A percentile compares a stretch with the other conserved stretches of the same genome.
These are phyloP conservation scores for Candida endomychidarum DNA, from an alignment of 805 yeast genomes.

Conservation along the genomic window DNA sequence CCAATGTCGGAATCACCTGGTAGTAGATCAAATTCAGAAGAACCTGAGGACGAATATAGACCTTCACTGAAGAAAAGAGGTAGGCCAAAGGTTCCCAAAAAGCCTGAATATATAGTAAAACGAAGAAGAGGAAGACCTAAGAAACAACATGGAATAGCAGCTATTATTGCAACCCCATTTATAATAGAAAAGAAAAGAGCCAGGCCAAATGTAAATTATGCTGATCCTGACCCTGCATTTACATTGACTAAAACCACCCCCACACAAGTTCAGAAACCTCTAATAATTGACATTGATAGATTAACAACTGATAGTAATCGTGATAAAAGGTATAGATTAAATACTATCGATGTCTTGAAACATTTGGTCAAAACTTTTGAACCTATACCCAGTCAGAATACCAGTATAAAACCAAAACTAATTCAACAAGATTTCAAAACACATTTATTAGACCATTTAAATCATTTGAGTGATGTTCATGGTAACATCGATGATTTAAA, in stretches of 20 bases:
- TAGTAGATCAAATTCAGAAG: background rate
- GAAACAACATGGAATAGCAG: conserved; percentile 3
- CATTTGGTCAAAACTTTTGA: conserved; percentile 30
- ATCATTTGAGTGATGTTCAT: conserved; percentile 33
- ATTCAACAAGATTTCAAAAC: conserved; percentile 33
- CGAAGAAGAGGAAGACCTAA: conserved; percentile 16
- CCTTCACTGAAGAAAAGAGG: conserved; percentile 4
- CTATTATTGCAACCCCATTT: conserved; percentile 2
- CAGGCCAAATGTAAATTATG: background rate
- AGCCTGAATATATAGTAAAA: background rate
- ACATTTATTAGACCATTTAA: conserved; percentile 28
- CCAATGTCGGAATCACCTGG: too few species aligned
- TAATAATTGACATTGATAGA: conserved; percentile 30
- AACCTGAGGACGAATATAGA: background rate
- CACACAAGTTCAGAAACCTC: conserved; percentile 19
- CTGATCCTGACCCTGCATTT: too few species aligned
- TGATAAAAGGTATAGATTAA: conserved; percentile 27
- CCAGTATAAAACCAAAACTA: conserved; percentile 20
- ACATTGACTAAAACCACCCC: conserved; percentile 5
- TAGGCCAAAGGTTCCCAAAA: conserved; percentile 1
- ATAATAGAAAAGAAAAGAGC: background rate
- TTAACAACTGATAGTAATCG: conserved; percentile 21
- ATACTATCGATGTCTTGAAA: conserved; percentile 38
- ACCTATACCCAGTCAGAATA: conserved; percentile 19
- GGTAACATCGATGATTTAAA: conserved; percentile 33